phyloP scores from a whole-genome alignment of 1,284 basidiomycete genomes.

The Malassezia yamatoensis region DNA sequence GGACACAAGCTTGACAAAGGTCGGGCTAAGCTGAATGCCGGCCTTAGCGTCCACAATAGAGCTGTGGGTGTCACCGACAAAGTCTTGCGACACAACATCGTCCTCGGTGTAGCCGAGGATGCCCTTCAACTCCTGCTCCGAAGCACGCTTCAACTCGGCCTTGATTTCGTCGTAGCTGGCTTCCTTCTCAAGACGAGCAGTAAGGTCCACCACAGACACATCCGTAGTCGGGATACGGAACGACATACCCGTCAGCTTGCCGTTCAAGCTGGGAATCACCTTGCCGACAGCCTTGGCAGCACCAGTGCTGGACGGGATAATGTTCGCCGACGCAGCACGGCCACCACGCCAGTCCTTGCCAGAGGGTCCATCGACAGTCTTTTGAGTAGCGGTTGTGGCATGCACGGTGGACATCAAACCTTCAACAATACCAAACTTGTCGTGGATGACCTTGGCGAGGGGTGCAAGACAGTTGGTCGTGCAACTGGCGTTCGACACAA shows the following conservation, averaged over 20 bases:
- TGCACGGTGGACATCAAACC: slow-evolving; percentile 97
- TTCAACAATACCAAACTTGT: slow-evolving; percentile 55
- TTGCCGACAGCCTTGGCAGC: slow-evolving; percentile 97
- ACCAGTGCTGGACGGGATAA: slow-evolving; percentile 98
- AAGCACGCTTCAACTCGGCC: slow-evolving; percentile 69
- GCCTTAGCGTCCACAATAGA: slow-evolving; percentile 66
- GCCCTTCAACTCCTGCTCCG: slow-evolving; percentile 62
- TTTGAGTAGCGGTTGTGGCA: slow-evolving; percentile 75
- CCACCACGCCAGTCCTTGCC: slow-evolving; percentile 65
- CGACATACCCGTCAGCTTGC: slow-evolving; percentile 84
- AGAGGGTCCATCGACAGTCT: slow-evolving; percentile 77
- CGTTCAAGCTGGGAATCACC: slow-evolving; percentile 92
- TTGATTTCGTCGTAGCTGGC: slow-evolving; percentile 82
- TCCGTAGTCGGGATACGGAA: slow-evolving; percentile 97
- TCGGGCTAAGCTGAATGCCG: slow-evolving; percentile 82
- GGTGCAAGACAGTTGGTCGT: slow-evolving; percentile 95
- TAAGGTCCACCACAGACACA: slow-evolving; percentile 97
- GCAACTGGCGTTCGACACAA: slow-evolving; percentile 98
- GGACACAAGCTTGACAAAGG: slow-evolving; percentile 88
- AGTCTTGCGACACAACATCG: slow-evolving; percentile 64
- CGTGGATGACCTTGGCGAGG: slow-evolving; percentile 94
- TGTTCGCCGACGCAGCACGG: slow-evolving; percentile 92
- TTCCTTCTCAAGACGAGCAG: slow-evolving; percentile 78
- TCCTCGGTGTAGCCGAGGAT: slow-evolving; percentile 94
- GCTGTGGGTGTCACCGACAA: slow-evolving; percentile 59